A percentile compares a stretch with the other conserved stretches of the same genome.
phyloP scores from a whole-genome alignment of 495 filamentous ascomycete species.

The Aspergillus baeticus region DNA sequence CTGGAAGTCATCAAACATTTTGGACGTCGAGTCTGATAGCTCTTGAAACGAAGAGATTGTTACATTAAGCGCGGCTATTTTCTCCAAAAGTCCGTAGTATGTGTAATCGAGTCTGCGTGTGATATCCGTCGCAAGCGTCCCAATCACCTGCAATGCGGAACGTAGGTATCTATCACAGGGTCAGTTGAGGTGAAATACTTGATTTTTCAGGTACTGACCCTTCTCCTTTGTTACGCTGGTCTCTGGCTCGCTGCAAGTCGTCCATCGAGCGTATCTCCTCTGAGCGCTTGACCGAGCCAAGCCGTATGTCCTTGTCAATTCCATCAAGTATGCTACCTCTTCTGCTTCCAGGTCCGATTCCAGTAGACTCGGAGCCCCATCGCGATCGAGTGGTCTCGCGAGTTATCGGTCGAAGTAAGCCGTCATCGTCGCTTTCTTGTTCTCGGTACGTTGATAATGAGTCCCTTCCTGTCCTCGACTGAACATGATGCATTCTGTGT shows the following conservation, averaged over 20 bases:
- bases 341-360: slow-evolving; percentile 24
- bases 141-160: slow-evolving; percentile 36
- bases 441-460: slow-evolving; percentile 38
- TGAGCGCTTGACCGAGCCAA: slow-evolving; percentile 27
- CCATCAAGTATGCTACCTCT: slow-evolving; percentile 33
- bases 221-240: slow-evolving; percentile 45
- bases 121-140: slow-evolving; percentile 49
- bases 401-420: slow-evolving; percentile 31
- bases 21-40: slow-evolving; percentile 60
- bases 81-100: slow-evolving; percentile 82
- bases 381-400: slow-evolving; percentile 34
- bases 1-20: slow-evolving; percentile 62
- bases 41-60: slow-evolving; percentile 69
- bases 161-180: slow-evolving; percentile 31
- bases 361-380: slow-evolving; percentile 36
- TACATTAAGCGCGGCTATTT: slow-evolving; percentile 63
- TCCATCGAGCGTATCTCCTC: slow-evolving; percentile 40
- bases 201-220: slow-evolving; percentile 30
- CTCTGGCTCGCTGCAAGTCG: slow-evolving; percentile 41
- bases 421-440: slow-evolving; percentile 35
- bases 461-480: slow-evolving; percentile 24
- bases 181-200: not conserved
- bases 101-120: slow-evolving; percentile 80
- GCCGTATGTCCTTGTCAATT: slow-evolving; percentile 30
- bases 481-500: slow-evolving; percentile 31